Conservation (phyloP, 2,329 filamentous ascomycete genomes). For the Paecilomyces niveus region DNA sequence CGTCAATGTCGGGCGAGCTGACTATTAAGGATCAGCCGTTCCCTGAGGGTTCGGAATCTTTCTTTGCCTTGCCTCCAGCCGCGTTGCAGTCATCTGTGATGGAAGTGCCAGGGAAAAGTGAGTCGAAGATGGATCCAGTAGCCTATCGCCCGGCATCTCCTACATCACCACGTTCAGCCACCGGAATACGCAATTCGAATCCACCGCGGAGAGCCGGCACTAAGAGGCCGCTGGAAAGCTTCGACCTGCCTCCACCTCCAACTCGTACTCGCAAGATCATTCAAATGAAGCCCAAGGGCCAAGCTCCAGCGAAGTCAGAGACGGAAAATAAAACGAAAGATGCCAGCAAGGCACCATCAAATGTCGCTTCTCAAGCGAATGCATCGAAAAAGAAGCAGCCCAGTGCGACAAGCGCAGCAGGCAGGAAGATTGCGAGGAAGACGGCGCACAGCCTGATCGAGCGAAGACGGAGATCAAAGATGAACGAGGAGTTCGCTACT, state of each 20-base stretch:
- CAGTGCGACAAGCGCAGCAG: conserved; percentile 69
- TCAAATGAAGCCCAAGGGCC: conserved; percentile 75
- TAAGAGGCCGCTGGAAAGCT: conserved; percentile 43
- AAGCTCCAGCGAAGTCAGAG: conserved; percentile 3
- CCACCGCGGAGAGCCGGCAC: conserved; percentile 23
- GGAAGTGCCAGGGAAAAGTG: conserved; percentile 16
- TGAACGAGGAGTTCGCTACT: conserved; percentile 96
- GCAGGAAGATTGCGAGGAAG: conserved; percentile 91
- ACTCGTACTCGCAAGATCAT: conserved; percentile 93
- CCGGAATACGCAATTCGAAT: conserved; percentile 14
- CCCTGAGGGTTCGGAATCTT: conserved; percentile 21
- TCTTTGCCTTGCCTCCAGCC: conserved; percentile 29
- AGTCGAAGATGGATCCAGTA: conserved; percentile 10
- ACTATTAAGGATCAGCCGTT: conserved; percentile 27
- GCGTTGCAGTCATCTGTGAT: conserved; percentile 22
- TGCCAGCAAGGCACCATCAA: conserved; percentile 5
- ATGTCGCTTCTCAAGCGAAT: conserved; percentile 22
- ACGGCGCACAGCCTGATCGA: conserved; percentile 96
- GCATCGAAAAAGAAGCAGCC: conserved; percentile 67
- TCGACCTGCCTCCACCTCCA: conserved; percentile 83
- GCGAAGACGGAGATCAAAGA: conserved; percentile 80
- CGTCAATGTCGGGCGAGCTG: conserved; percentile 32
- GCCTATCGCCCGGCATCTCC: conserved; percentile 26
- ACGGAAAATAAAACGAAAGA: conserved; percentile 15
- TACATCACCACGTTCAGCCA: conserved; percentile 22